Conservation (phyloP, 1,284 basidiomycete genomes). For the Rhodotorula mucilaginosa region DNA sequence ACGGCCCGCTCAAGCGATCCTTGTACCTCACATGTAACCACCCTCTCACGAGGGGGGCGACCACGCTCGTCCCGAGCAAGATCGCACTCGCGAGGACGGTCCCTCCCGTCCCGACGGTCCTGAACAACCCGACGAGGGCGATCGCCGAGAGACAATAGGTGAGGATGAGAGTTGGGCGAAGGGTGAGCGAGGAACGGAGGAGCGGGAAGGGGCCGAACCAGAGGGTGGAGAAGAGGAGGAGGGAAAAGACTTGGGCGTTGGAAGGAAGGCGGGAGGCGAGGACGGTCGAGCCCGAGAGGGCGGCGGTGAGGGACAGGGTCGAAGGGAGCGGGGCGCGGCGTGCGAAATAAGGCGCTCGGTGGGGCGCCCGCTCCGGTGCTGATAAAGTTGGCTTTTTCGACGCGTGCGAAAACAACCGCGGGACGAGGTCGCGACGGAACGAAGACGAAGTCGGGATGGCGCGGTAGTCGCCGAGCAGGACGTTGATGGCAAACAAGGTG, state of each 20-base stretch:
- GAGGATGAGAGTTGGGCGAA: constrained; percentile 63
- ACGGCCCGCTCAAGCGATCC: constrained; percentile 56
- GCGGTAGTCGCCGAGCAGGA: constrained; percentile 66
- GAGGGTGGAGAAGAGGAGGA: constrained; percentile 81
- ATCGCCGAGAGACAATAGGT: constrained; percentile 50
- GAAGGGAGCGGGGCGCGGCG: constrained; percentile 59
- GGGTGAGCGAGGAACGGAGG: constrained; percentile 73
- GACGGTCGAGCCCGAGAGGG: constrained; percentile 88
- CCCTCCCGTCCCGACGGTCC: constrained; percentile 54
- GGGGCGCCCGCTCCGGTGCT: constrained; percentile 6
- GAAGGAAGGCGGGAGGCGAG: constrained; percentile 82
- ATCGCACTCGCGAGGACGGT: constrained; percentile 15
- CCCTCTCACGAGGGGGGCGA: constrained; percentile 58
- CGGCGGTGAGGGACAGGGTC: constrained; percentile 90
- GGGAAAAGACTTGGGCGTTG: constrained; percentile 82
- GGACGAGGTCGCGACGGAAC: constrained; percentile 50
- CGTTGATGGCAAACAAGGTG: constrained; percentile 62
- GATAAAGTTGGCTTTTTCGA: no score
- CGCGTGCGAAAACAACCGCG: constrained; percentile 45
- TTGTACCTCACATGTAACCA: constrained; percentile 46
- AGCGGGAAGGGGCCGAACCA: constrained; percentile 82
- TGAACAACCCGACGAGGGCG: constrained; percentile 56
- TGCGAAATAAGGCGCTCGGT: constrained; percentile 12
- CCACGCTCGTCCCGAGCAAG: constrained; percentile 57
- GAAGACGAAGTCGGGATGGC: constrained; percentile 43